Base-by-base conservation (phyloP, 768 basidiomycete species). In the Hemileccinum impolitum region DNA sequence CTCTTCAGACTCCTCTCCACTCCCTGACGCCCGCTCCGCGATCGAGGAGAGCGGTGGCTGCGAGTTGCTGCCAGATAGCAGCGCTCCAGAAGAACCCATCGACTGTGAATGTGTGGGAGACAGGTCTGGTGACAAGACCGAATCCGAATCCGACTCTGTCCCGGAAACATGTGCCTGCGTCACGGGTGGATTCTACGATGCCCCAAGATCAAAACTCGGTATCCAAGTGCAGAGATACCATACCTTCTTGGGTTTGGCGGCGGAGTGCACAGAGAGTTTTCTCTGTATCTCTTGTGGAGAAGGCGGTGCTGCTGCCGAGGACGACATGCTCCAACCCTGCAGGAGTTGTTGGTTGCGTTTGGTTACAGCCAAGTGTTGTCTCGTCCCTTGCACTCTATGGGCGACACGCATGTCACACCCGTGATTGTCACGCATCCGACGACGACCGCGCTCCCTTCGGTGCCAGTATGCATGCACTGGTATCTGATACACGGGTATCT, bases 111-210 rank as follows among this genome's bases (percentile, higher is more conserved):
- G 56, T 26, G 66, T 51, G 19, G 77, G 63, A 5, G 73, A 66
- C 41, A 75, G 57, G 55, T 85, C 86, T 30, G 83, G 78, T 1
- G 77, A 70, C 53, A 81, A 59, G 47, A 80, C 72, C 6, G 87
- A 86, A 69, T 92, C 90, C 35, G 88, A 90, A 67, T 91, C 90
- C n/a, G 87, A 90, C 66, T 92, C 90, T 49, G 83, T 87, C 31
- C 87, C 85, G 48, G 88, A 88, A 13, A 85, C 73, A 60, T 53
- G 67, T 56, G 47, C 60, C 48, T 47, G 68, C 30, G 59, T 56
- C 47, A 48, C 59, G 13, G 47, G 66, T 62, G 54, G 66, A 53
- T 67, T 70, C 63, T 54, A 55, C 55, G 54, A 51, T 55, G n/a
- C 26, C 48, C 52, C 49, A 23, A 52, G 51, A 60, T 58, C 45